Conservation (phyloP, 2,329 filamentous ascomycete genomes). For the Diaporthe aspalathi region DNA sequence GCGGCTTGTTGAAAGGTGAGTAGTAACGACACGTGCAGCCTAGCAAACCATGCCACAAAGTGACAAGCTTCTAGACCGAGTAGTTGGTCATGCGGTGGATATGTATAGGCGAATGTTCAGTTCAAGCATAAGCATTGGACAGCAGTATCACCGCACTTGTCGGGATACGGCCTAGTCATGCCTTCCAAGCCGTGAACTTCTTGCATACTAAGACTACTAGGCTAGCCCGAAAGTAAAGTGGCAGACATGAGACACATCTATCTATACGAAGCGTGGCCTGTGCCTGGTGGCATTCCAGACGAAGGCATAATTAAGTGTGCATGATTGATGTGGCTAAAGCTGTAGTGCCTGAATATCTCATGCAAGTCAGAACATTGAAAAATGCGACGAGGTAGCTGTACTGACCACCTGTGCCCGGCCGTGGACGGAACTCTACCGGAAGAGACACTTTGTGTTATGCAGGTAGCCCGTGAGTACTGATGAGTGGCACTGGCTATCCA, state of each 20-base stretch:
- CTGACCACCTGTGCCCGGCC: no score
- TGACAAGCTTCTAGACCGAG: not conserved
- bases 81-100: not conserved
- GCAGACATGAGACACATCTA: conserved; percentile 15
- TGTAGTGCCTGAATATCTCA: not conserved
- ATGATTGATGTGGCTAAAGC: not conserved
- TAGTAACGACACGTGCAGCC: not conserved
- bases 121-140: not conserved
- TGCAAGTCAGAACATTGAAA: no score
- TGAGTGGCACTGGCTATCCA: no score
- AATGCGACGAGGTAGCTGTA: no score
- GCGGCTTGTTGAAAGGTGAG: not conserved
- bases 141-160: conserved; percentile 9
- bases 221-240: conserved; percentile 17
- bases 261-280: not conserved
- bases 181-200: not conserved
- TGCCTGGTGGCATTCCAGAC: not conserved
- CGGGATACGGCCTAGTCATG: not conserved
- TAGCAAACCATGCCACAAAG: not conserved
- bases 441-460: not conserved
- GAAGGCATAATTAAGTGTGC: not conserved
- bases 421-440: not conserved
- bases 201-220: conserved; percentile 7
- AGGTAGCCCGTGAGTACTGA: no score
- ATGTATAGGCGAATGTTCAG: not conserved